A percentile compares a stretch with the other conserved stretches of the same genome.
These are phyloP conservation scores for Capronia coronata DNA, from an alignment of 2,329 filamentous ascomycete genomes.

Conservation along the genomic window DNA sequence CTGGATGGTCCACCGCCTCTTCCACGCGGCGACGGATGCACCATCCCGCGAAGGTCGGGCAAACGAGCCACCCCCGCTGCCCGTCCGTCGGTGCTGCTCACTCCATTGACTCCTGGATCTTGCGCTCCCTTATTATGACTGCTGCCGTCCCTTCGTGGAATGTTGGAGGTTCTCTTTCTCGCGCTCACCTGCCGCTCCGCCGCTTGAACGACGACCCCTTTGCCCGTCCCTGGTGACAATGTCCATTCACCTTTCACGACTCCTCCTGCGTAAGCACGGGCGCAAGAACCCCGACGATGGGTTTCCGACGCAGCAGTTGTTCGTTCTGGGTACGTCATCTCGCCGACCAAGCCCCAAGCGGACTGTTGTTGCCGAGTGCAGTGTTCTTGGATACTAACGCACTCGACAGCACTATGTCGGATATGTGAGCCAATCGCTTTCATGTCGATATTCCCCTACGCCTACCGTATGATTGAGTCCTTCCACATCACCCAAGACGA, in stretches of 20 bases:
- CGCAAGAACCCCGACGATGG: slow-evolving; percentile 34
- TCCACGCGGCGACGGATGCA: slow-evolving; percentile 24
- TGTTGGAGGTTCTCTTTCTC: slow-evolving; percentile 14
- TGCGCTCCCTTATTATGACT: slow-evolving; percentile 18
- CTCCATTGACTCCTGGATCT: slow-evolving; percentile 23
- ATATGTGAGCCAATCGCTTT: slow-evolving; percentile 99
- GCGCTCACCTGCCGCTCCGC: slow-evolving; percentile 17
- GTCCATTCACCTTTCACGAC: slow-evolving; percentile 12
- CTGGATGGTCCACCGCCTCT: slow-evolving; percentile 23
- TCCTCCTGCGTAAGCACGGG: slow-evolving; percentile 11
- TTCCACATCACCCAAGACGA: slow-evolving; percentile 77
- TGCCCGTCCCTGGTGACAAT: slow-evolving; percentile 15
- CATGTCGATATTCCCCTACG: slow-evolving; percentile 98
- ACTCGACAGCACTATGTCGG: slow-evolving; percentile 67
- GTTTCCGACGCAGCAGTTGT: slow-evolving; percentile 55
- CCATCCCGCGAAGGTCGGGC: slow-evolving; percentile 17
- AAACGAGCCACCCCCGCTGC: slow-evolving; percentile 19
- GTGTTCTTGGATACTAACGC: slow-evolving; percentile 18
- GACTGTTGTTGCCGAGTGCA: slow-evolving; percentile 18
- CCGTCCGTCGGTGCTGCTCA: slow-evolving; percentile 11
- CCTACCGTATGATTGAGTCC: slow-evolving; percentile 93
- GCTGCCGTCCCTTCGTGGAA: slow-evolving; percentile 13
- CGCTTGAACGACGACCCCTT: slow-evolving; percentile 10
- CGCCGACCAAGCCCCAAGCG: slow-evolving; percentile 13
- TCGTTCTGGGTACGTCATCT: slow-evolving; percentile 40